Conservation (phyloP, 129 eudicot species). For the Flaveria ramosissima region DNA sequence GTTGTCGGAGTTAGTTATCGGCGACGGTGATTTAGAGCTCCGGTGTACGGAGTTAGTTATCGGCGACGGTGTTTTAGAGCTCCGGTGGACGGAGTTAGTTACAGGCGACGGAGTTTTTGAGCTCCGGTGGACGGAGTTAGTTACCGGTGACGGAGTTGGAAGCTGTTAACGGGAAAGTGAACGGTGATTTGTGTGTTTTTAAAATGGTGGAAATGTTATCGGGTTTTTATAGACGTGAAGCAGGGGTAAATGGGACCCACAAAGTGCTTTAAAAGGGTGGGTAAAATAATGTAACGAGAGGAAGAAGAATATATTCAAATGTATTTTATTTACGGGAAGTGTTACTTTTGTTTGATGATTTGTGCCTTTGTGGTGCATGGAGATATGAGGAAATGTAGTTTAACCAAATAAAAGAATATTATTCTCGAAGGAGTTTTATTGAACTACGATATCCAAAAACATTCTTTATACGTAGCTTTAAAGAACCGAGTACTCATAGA, state of each 20-base stretch:
- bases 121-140: too few species aligned
- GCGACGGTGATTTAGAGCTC: background rate
- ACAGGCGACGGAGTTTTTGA: too few species aligned
- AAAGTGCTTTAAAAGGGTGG: slow-evolving; percentile 35
- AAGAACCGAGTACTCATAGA: too few species aligned
- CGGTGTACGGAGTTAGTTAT: background rate
- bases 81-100: too few species aligned
- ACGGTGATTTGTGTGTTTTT: background rate
- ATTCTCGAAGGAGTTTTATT: background rate
- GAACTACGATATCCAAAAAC: background rate
- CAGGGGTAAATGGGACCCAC: slow-evolving; percentile 29
- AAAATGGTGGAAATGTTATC: slow-evolving; percentile 5
- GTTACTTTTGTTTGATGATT: too few species aligned
- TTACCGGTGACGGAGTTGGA: too few species aligned
- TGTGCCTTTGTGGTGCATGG: too few species aligned
- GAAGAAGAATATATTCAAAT: slow-evolving; percentile 34
- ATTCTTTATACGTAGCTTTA: background rate
- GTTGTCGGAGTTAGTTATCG: too few species aligned
- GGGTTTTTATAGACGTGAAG: slow-evolving; percentile 35
- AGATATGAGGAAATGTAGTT: background rate
- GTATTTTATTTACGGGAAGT: background rate
- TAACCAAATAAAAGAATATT: background rate
- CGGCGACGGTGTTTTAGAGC: background rate
- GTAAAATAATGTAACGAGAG: slow-evolving; percentile 19
- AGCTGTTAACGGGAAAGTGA: background rate